A percentile compares a stretch with the other conserved stretches of the same genome.
These are phyloP conservation scores for Litsea cubeba DNA, from an alignment of 164 flowering plant species.

Conservation along the genomic window DNA sequence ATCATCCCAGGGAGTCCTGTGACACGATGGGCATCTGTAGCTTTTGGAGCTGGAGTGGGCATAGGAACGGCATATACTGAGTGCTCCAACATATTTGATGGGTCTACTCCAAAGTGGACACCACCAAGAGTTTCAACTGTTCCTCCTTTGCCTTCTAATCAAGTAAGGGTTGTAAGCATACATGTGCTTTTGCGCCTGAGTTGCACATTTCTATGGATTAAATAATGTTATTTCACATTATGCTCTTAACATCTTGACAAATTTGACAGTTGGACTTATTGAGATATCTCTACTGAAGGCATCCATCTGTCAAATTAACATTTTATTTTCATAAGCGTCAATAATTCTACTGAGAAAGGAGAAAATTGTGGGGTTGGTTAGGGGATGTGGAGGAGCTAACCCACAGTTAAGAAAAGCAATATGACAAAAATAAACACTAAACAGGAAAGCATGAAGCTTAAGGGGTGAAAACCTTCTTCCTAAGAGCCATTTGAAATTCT, in stretches of 20 bases:
- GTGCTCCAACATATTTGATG: conserved; percentile 57
- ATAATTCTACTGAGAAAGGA: too few relatives aligned
- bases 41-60: conserved; percentile 91
- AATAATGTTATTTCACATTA: not conserved
- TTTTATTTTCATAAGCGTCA: too few relatives aligned
- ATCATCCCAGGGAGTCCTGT: conserved; percentile 71
- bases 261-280: too few relatives aligned
- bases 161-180: conserved; percentile 5
- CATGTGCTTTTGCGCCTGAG: not conserved
- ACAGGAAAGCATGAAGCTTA: too few relatives aligned
- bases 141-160: conserved; percentile 4
- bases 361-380: too few relatives aligned
- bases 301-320: not conserved
- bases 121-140: conserved; percentile 22
- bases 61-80: conserved; percentile 89
- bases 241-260: too few relatives aligned
- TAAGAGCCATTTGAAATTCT: too few relatives aligned
- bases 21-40: conserved; percentile 88
- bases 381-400: too few relatives aligned
- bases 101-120: conserved; percentile 6
- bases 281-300: not conserved
- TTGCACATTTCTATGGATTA: too few relatives aligned
- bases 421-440: too few relatives aligned
- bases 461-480: too few relatives aligned
- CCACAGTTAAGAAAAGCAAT: too few relatives aligned